These are phyloP conservation scores for Vicia villosa DNA, from an alignment of 306 rosid genomes.

Conservation along the genomic window DNA sequence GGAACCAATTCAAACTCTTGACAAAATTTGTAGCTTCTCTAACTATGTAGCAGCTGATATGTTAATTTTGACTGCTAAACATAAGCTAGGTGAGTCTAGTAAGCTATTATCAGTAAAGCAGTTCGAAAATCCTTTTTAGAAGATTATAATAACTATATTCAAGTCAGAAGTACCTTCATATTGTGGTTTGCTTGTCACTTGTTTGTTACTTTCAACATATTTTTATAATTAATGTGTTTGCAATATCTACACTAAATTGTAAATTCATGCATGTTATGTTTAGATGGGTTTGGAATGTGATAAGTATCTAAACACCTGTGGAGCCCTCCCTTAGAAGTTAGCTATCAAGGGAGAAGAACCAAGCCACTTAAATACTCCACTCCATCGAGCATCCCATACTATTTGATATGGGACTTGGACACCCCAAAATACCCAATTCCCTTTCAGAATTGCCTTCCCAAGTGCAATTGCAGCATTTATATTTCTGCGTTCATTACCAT, in stretches of 20 bases:
- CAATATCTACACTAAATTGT: slow-evolving; percentile 8
- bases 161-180: slow-evolving; percentile 5
- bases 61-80: background rate
- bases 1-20: background rate
- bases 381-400: background rate
- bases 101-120: background rate
- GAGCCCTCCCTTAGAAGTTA: background rate
- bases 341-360: background rate
- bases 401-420: background rate
- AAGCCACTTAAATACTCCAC: background rate
- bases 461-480: slow-evolving; percentile 4
- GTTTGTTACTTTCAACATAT: background rate
- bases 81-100: background rate
- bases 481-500: slow-evolving; percentile 1
- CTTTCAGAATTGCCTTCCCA: background rate
- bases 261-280: slow-evolving; percentile 4
- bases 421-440: background rate
- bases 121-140: background rate
- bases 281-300: slow-evolving; percentile 10
- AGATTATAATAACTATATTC: background rate
- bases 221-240: background rate
- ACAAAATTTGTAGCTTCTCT: background rate
- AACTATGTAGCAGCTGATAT: background rate
- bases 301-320: background rate
- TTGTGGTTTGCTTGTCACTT: slow-evolving; percentile 2